These are phyloP conservation scores for Trichoderma breve DNA, from an alignment of 2,329 filamentous ascomycete genomes.

Conservation along the genomic window DNA sequence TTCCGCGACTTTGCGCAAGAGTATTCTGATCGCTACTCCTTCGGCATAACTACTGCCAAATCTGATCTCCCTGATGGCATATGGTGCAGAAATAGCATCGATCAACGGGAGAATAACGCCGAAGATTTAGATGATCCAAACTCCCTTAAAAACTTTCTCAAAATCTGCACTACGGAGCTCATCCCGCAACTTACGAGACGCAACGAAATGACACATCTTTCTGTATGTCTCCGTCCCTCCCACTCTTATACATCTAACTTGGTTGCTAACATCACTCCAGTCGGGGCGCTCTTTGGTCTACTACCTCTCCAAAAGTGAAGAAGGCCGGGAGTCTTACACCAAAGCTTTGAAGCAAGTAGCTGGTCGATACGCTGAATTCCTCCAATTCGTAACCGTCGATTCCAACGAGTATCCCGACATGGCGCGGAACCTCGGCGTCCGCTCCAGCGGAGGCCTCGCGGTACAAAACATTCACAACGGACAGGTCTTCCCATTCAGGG, in stretches of 20 bases:
- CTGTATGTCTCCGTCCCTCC: conserved; percentile 29
- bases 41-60: conserved; percentile 31
- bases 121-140: conserved; percentile 34
- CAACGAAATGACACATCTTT: conserved; percentile 43
- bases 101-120: conserved; percentile 35
- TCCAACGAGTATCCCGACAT: conserved; percentile 46
- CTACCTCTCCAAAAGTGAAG: conserved; percentile 28
- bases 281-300: conserved; percentile 40
- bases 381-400: conserved; percentile 49
- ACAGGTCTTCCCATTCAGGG: conserved; percentile 40
- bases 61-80: conserved; percentile 20
- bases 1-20: conserved; percentile 36
- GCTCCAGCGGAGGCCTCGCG: conserved; percentile 33
- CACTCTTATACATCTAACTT: background rate
- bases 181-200: conserved; percentile 46
- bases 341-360: conserved; percentile 40
- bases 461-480: conserved; percentile 47
- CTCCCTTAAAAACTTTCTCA: conserved; percentile 39
- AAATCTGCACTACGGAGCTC: conserved; percentile 38
- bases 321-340: conserved; percentile 37
- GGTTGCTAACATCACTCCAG: conserved; percentile 26
- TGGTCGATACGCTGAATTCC: conserved; percentile 45
- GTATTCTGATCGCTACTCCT: conserved; percentile 43
- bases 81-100: conserved; percentile 42
- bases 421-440: conserved; percentile 37